phyloP scores from a whole-genome alignment of 805 yeast genomes.

The Candida ortonii region DNA sequence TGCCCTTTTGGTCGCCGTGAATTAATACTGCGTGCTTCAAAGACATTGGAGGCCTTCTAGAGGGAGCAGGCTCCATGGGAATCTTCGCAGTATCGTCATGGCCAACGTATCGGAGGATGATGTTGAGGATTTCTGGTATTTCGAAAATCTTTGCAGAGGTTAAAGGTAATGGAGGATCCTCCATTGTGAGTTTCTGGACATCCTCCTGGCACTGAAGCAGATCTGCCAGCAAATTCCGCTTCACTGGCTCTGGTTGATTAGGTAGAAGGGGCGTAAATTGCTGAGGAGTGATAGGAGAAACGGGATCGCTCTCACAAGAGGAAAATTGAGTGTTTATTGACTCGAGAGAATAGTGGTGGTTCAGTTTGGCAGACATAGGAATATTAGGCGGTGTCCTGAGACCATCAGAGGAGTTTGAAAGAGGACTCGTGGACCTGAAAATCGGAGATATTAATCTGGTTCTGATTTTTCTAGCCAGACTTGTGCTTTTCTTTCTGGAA shows the following conservation, averaged over 20 bases:
- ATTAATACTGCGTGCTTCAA: conserved; percentile 65
- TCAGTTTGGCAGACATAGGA: conserved; percentile 2
- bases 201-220: conserved; percentile 17
- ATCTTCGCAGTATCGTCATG: conserved; percentile 40
- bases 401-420: conserved; percentile 18
- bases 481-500: conserved; percentile 14
- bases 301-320: conserved; percentile 8
- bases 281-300: conserved; percentile 11
- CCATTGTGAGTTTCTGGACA: conserved; percentile 11
- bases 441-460: conserved; percentile 20
- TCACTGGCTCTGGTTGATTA: background rate
- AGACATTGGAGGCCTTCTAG: conserved; percentile 67
- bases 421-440: conserved; percentile 37
- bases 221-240: conserved; percentile 14
- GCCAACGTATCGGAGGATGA: conserved; percentile 62
- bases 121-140: conserved; percentile 71
- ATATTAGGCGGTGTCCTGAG: conserved; percentile 6
- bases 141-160: conserved; percentile 61
- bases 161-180: conserved; percentile 1
- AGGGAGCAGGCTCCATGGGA: conserved; percentile 62
- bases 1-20: conserved; percentile 36
- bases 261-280: conserved; percentile 3
- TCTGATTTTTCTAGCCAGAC: conserved; percentile 8
- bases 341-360: conserved; percentile 7
- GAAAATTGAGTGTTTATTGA: conserved; percentile 14